Percentiles rank a stretch among this genome's conserved stretches.
Evolutionary conservation across 2,329 filamentous ascomycete genomes (phyloP).

Genomic region (Lachnellula subtilissima): DNA sequence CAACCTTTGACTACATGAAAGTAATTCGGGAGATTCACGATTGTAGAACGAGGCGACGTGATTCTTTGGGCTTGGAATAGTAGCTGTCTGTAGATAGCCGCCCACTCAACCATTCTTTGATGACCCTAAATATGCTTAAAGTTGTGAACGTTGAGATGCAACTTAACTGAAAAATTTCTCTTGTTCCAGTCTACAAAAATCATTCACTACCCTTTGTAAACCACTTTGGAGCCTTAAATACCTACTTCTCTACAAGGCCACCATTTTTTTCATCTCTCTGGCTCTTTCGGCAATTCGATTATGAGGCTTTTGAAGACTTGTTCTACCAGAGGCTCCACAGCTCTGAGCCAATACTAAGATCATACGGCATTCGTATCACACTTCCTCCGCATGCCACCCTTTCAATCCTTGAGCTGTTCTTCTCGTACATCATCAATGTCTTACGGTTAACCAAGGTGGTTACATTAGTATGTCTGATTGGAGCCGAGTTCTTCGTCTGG

Average conservation of each 20-base stretch:
- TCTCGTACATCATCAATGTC: not conserved
- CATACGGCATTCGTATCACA: not conserved
- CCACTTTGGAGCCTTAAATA: too few relatives aligned
- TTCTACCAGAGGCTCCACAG: not conserved
- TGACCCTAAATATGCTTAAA: not conserved
- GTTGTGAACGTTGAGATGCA: not conserved
- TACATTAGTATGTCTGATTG: not conserved
- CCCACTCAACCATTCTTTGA: not conserved
- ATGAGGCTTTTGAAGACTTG: not conserved
- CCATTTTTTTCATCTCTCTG: not conserved
- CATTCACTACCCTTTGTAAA: too few relatives aligned
- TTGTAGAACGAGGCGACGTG: conserved; percentile 7
- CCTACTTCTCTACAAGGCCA: not conserved
- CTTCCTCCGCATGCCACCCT: not conserved
- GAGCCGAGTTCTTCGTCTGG: not conserved
- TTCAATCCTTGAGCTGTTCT: not conserved
- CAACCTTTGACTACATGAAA: conserved; percentile 32
- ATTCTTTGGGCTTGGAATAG: not conserved
- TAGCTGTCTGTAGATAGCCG: not conserved
- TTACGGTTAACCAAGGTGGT: not conserved
- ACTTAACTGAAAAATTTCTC: too few relatives aligned
- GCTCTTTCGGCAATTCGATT: not conserved
- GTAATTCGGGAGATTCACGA: conserved; percentile 15
- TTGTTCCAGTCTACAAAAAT: too few relatives aligned
- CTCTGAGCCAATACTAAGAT: not conserved